A percentile compares a stretch with the other conserved stretches of the same genome.
These are phyloP conservation scores for Cenchrus americanus DNA, from an alignment of 176 grass and related monocot genomes.

Conservation along the genomic window DNA sequence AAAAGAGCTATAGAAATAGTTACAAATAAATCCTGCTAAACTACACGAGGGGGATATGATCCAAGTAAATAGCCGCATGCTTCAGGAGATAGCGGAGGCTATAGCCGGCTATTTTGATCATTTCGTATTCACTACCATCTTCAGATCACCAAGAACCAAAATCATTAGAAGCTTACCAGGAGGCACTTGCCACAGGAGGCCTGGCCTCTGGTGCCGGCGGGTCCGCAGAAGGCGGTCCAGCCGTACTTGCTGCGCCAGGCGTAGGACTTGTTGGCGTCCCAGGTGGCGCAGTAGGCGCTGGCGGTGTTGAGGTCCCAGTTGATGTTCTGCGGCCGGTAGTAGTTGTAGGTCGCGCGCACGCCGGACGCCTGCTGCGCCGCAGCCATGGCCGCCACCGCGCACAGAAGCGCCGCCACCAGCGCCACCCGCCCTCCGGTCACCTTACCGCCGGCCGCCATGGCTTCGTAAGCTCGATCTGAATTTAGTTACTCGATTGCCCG, in stretches of 20 bases:
- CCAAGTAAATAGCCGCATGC: too few relatives aligned
- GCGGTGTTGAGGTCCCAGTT: slow-evolving; percentile 50
- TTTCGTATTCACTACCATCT: background rate
- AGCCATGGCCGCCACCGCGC: background rate
- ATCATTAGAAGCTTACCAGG: slow-evolving; percentile 26
- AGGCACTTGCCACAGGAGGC: slow-evolving; percentile 63
- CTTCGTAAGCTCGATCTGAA: too few relatives aligned
- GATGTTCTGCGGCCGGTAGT: slow-evolving; percentile 41
- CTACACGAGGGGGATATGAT: too few relatives aligned
- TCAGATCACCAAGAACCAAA: background rate
- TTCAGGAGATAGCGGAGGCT: too few relatives aligned
- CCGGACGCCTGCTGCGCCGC: slow-evolving; percentile 39
- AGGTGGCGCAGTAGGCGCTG: slow-evolving; percentile 68
- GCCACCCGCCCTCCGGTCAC: too few relatives aligned
- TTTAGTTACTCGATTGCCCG: background rate
- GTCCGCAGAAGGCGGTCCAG: slow-evolving; percentile 84
- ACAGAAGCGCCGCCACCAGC: slow-evolving; percentile 29
- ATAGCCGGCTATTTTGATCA: too few relatives aligned
- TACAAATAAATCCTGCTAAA: too few relatives aligned
- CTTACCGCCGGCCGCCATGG: background rate
- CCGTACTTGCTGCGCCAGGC: slow-evolving; percentile 69
- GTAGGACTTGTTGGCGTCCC: slow-evolving; percentile 62
- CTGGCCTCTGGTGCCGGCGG: slow-evolving; percentile 42
- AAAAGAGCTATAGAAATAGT: too few relatives aligned
- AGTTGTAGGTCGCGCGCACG: slow-evolving; percentile 56